Conservation (phyloP, 2,329 filamentous ascomycete species). For the Monosporascus sp. region DNA sequence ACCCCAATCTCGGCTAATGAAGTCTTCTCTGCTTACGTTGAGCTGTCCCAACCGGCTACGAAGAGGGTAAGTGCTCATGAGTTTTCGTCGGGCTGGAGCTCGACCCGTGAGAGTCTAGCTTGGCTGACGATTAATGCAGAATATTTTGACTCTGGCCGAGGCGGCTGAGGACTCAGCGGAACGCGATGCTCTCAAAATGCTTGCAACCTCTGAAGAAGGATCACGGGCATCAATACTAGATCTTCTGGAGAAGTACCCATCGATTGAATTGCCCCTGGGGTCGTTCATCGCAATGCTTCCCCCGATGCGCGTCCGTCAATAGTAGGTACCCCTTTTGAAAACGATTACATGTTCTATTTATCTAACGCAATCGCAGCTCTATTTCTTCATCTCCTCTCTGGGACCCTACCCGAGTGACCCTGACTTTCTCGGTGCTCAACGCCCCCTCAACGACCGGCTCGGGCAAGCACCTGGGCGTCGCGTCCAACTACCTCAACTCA, state of each 20-base stretch:
- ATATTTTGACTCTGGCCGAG: constrained; percentile 29
- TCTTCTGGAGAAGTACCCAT: constrained; percentile 59
- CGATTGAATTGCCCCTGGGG: constrained; percentile 56
- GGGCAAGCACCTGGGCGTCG: constrained; percentile 52
- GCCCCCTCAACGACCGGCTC: constrained; percentile 46
- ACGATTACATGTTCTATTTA: neutral
- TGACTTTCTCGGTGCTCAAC: constrained; percentile 65
- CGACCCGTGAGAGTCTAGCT: neutral
- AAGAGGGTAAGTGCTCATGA: constrained; percentile 45
- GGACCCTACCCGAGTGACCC: constrained; percentile 50
- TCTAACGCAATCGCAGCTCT: constrained; percentile 36
- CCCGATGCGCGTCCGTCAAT: constrained; percentile 73
- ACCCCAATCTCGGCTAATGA: constrained; percentile 55
- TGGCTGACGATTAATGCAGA: constrained; percentile 26
- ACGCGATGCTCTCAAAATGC: constrained; percentile 37
- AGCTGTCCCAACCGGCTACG: constrained; percentile 67
- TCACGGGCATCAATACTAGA: constrained; percentile 64
- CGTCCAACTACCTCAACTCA: constrained; percentile 54
- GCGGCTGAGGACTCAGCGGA: constrained; percentile 18
- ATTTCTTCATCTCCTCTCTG: constrained; percentile 69
- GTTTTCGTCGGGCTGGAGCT: neutral
- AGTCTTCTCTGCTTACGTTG: constrained; percentile 65
- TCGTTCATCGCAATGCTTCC: constrained; percentile 68
- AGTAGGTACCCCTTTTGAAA: constrained; percentile 50
- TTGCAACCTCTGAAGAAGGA: constrained; percentile 44